Conservation (phyloP, 495 filamentous ascomycete genomes). For the Platismatia glauca region DNA sequence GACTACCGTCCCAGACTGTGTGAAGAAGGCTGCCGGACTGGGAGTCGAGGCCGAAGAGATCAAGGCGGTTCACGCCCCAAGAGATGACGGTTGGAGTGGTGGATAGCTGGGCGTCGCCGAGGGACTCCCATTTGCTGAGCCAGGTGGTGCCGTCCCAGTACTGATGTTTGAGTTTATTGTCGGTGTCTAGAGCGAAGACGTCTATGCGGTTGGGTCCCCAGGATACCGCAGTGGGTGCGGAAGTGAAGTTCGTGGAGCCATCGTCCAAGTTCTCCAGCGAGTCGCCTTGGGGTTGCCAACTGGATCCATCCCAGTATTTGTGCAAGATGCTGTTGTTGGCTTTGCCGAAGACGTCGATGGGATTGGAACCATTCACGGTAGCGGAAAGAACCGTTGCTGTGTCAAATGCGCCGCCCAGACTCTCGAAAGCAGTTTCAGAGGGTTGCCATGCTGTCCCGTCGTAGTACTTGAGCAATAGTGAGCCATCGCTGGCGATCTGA, state of each 20-base stretch:
- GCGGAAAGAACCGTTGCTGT: conserved; percentile 11
- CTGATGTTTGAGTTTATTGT: background rate
- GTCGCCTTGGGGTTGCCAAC: conserved; percentile 13
- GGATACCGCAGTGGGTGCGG: conserved; percentile 4
- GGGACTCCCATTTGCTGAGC: conserved; percentile 21
- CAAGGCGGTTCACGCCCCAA: conserved; percentile 19
- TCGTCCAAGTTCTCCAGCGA: background rate
- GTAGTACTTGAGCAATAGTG: conserved; percentile 30
- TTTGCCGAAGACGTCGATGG: conserved; percentile 30
- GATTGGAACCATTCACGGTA: conserved; percentile 27
- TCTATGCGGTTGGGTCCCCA: conserved; percentile 18
- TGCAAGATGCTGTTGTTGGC: conserved; percentile 17
- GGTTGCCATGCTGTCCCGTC: conserved; percentile 27
- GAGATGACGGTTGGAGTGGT: conserved; percentile 9
- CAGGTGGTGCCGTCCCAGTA: conserved; percentile 18
- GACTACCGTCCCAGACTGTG: conserved; percentile 20
- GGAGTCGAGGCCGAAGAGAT: conserved; percentile 17
- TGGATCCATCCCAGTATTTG: conserved; percentile 18
- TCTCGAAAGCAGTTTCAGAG: conserved; percentile 21
- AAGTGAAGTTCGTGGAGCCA: background rate
- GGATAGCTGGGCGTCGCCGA: background rate
- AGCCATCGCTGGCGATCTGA: conserved; percentile 18
- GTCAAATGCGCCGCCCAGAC: conserved; percentile 19
- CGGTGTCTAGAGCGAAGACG: conserved; percentile 22
- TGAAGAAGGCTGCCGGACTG: conserved; percentile 14